A percentile compares a stretch with the other conserved stretches of the same genome.
Conservation (phyloP, 1,284 basidiomycete genomes). For the Malassezia obtusa region DNA sequence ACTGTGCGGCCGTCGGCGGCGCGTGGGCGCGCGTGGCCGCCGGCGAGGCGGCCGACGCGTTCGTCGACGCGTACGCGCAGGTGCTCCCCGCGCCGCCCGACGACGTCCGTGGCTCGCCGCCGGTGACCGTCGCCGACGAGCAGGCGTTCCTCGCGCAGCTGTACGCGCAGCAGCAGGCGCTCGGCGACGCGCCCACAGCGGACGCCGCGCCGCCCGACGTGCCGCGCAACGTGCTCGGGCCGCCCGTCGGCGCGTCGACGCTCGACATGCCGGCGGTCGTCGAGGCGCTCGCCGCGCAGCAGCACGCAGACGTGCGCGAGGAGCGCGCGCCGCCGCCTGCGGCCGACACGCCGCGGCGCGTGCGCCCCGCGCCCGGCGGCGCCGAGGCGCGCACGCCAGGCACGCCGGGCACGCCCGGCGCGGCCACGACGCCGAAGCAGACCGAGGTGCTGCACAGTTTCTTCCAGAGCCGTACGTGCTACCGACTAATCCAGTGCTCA, state of each 20-base stretch:
- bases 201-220: not conserved
- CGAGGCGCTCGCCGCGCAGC: slow-evolving; percentile 17
- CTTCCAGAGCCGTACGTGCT: slow-evolving; percentile 33
- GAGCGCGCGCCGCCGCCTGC: no score
- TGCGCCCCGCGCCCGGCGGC: not conserved
- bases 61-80: not conserved
- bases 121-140: slow-evolving; percentile 20
- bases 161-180: slow-evolving; percentile 24
- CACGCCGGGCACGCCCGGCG: slow-evolving; percentile 14
- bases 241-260: slow-evolving; percentile 13
- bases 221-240: slow-evolving; percentile 10
- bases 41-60: not conserved
- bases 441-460: slow-evolving; percentile 40
- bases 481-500: slow-evolving; percentile 7
- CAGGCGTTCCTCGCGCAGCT: slow-evolving; percentile 24
- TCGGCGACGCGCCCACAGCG: slow-evolving; percentile 7
- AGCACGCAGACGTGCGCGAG: slow-evolving; percentile 13
- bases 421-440: slow-evolving; percentile 25
- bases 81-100: slow-evolving; percentile 1
- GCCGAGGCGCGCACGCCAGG: slow-evolving; percentile 18
- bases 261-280: slow-evolving; percentile 16
- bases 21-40: slow-evolving; percentile 6
- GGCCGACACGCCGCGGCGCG: slow-evolving; percentile 1
- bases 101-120: slow-evolving; percentile 9
- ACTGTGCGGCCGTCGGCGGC: slow-evolving; percentile 51